Conservation (phyloP, 768 basidiomycete species). For the Xanthoconium stramineum region DNA sequence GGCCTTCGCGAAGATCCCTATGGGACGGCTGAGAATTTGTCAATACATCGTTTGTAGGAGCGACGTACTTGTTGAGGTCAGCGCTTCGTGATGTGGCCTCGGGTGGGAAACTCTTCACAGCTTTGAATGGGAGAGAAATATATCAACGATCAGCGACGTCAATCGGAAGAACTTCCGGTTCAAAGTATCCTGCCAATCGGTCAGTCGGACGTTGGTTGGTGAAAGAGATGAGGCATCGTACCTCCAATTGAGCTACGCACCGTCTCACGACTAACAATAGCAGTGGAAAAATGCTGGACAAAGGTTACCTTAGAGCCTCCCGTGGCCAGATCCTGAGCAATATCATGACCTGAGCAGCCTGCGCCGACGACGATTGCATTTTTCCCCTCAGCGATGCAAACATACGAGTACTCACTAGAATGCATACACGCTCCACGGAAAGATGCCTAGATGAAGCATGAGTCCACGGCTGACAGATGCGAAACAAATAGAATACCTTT, state of each 20-base stretch:
- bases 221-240: neutral
- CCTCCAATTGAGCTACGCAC: neutral
- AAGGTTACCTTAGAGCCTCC: neutral
- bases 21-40: neutral
- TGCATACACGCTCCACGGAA: neutral
- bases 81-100: neutral
- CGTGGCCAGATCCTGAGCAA: neutral
- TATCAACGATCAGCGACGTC: neutral
- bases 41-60: neutral
- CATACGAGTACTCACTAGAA: neutral
- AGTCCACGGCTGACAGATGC: neutral
- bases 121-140: neutral
- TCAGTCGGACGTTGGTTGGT: no score
- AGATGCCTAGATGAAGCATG: neutral
- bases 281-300: neutral
- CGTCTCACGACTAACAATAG: neutral
- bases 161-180: neutral
- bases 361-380: no score
- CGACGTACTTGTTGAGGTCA: neutral
- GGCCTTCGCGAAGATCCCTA: neutral
- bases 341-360: neutral
- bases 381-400: neutral
- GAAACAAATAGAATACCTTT: neutral
- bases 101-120: neutral
- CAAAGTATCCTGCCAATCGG: neutral